A percentile compares a stretch with the other conserved stretches of the same genome.
Conservation (phyloP, 73 alveolate genomes). For the Blepharisma stoltei region DNA sequence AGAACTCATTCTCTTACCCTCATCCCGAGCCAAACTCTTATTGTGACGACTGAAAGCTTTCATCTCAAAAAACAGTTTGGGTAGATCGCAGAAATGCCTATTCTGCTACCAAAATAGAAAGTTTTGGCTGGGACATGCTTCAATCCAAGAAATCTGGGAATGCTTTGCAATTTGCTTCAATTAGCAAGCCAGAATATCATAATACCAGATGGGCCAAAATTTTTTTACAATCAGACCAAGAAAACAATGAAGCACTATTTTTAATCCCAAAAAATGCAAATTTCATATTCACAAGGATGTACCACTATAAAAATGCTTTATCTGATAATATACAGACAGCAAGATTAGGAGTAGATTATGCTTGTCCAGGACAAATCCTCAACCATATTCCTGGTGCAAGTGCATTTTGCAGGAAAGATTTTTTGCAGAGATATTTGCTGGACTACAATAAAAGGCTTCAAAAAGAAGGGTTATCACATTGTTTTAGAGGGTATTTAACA, state of each 20-base stretch:
- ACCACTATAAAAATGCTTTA: neutral
- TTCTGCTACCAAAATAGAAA: neutral
- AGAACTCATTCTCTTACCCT: neutral
- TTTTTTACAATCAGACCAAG: neutral
- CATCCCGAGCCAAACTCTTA: constrained; percentile 16
- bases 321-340: constrained; percentile 27
- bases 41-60: neutral
- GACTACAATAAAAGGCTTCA: constrained; percentile 3
- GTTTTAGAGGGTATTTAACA: neutral
- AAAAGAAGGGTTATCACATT: neutral
- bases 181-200: neutral
- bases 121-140: constrained; percentile 2
- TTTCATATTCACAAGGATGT: constrained; percentile 13
- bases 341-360: constrained; percentile 31
- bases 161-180: neutral
- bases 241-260: neutral
- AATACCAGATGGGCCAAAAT: constrained; percentile 1
- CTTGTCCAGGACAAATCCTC: constrained; percentile 11
- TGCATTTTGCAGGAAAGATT: constrained; percentile 26
- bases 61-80: neutral
- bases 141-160: neutral
- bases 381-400: constrained; percentile 35
- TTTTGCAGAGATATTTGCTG: constrained; percentile 18
- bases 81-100: neutral
- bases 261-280: neutral